These are phyloP conservation scores for Gliomastix tumulicola DNA, from an alignment of 2,329 filamentous ascomycete genomes.

Conservation along the genomic window DNA sequence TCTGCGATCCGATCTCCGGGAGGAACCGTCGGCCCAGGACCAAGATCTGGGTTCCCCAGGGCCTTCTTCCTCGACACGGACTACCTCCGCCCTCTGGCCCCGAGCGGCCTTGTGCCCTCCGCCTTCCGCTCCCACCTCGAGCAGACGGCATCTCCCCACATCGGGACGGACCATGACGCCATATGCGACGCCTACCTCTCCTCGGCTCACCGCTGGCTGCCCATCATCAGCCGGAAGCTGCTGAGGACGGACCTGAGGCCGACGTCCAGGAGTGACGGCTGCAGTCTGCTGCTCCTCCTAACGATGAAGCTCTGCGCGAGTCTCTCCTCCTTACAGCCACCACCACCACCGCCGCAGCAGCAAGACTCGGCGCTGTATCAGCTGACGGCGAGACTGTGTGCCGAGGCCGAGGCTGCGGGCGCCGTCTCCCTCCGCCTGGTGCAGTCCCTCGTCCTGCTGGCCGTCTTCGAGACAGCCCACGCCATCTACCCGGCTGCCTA, in stretches of 20 bases:
- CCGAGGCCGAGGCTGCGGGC: conserved; percentile 5
- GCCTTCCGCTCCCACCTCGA: not conserved
- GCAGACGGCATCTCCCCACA: not conserved
- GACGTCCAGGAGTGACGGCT: not conserved
- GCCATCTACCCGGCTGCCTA: conserved; percentile 11
- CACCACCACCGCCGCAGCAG: not conserved
- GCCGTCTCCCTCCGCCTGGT: conserved; percentile 9
- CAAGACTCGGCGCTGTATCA: conserved; percentile 5
- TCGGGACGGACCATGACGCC: conserved; percentile 1
- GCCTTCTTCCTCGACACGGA: conserved; percentile 9
- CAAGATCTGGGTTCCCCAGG: conserved; percentile 1
- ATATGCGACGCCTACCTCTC: conserved; percentile 6
- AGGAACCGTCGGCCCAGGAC: not conserved
- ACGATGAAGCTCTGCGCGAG: too few species aligned
- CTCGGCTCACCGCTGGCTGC: conserved; percentile 8
- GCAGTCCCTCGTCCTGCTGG: conserved; percentile 8
- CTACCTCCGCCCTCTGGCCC: conserved; percentile 3
- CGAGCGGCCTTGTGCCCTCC: conserved; percentile 1
- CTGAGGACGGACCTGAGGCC: conserved; percentile 2
- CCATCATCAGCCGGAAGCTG: conserved; percentile 10
- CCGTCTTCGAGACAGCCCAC: conserved; percentile 7
- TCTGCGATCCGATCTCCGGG: not conserved
- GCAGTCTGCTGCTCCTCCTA: conserved; percentile 8
- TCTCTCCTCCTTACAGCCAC: conserved; percentile 7
- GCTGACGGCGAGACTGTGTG: conserved; percentile 5